Evolutionary conservation across 805 yeast species (phyloP).

Genomic region (Candida krabiensis): DNA sequence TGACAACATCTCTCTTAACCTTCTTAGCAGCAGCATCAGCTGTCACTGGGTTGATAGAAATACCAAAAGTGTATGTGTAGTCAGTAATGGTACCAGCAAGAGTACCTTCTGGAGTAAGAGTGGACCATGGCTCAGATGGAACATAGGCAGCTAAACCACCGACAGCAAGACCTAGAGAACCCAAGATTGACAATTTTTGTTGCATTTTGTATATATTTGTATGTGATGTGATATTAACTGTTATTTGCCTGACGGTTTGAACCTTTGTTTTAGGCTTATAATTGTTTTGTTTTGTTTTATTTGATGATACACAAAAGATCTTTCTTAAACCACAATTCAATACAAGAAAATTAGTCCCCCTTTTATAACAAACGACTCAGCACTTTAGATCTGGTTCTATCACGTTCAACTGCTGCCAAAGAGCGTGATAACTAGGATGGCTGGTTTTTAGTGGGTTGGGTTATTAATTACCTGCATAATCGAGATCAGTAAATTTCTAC

Average conservation of each 20-base stretch:
- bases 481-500: constrained; percentile 3
- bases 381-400: no score
- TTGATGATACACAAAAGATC: no score
- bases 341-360: not conserved
- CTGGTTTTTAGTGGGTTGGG: constrained; percentile 17
- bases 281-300: no score
- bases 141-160: constrained; percentile 58
- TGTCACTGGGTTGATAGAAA: constrained; percentile 57
- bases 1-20: constrained; percentile 35
- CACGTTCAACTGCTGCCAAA: no score
- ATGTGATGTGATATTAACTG: constrained; percentile 1
- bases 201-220: constrained; percentile 19
- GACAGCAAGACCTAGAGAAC: constrained; percentile 44
- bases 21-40: constrained; percentile 19
- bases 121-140: constrained; percentile 68
- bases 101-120: constrained; percentile 62
- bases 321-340: no score
- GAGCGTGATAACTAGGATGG: constrained; percentile 13
- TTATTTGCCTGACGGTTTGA: no score
- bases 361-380: no score
- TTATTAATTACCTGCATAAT: constrained; percentile 16
- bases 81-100: constrained; percentile 57
- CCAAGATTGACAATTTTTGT: constrained; percentile 24
- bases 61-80: constrained; percentile 64
- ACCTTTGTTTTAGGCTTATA: no score